Evolutionary conservation across 179 eudicot species (phyloP).

Genomic region (Heliamphora pulchella): DNA sequence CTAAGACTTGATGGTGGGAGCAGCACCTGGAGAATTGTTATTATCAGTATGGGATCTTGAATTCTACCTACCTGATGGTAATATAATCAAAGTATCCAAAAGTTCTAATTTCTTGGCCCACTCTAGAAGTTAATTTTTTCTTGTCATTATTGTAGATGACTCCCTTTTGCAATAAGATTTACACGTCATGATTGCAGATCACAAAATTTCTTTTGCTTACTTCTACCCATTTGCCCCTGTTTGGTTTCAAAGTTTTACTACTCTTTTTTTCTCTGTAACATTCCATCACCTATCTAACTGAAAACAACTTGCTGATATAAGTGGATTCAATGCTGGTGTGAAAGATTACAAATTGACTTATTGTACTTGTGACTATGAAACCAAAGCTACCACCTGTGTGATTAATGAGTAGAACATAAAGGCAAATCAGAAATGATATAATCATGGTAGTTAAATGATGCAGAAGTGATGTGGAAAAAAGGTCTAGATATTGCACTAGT

Average conservation of each 20-base stretch:
- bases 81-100: background rate
- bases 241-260: background rate
- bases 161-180: background rate
- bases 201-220: background rate
- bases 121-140: background rate
- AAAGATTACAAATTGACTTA: no score
- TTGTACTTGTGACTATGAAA: no score
- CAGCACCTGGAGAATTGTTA: background rate
- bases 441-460: background rate
- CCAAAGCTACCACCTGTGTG: background rate
- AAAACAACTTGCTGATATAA: background rate
- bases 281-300: background rate
- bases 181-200: constrained; percentile 1
- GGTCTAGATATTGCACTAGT: no score
- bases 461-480: no score
- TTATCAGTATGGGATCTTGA: background rate
- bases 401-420: background rate
- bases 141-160: background rate
- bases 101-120: background rate
- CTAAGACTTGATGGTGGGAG: constrained; percentile 3
- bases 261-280: background rate
- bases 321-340: no score
- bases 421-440: background rate
- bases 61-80: background rate
- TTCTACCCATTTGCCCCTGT: background rate